Percentiles rank a stretch among this genome's conserved stretches.
These are phyloP conservation scores for Chiua virens DNA, from an alignment of 768 basidiomycete species.

Conservation along the genomic window DNA sequence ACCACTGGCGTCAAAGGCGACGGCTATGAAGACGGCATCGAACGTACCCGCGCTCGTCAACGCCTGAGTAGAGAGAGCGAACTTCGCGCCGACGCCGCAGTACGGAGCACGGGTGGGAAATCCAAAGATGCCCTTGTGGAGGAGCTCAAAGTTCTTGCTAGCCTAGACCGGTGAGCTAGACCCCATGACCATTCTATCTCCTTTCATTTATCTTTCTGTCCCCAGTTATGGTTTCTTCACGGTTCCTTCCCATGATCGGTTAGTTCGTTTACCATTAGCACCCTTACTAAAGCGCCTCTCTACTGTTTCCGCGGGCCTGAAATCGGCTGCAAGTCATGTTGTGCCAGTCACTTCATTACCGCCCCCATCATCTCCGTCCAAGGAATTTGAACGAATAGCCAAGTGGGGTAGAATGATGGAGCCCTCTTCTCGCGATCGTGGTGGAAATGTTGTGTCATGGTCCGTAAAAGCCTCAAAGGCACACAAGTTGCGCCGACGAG, in stretches of 20 bases:
- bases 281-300: slow-evolving; percentile 63
- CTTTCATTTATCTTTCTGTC: slow-evolving; percentile 13
- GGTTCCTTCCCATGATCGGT: slow-evolving; percentile 77
- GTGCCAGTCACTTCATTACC: slow-evolving; percentile 49
- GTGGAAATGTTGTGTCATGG: slow-evolving; percentile 80
- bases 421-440: slow-evolving; percentile 64
- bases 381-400: slow-evolving; percentile 73
- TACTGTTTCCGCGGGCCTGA: slow-evolving; percentile 44
- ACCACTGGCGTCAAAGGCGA: slow-evolving; percentile 90
- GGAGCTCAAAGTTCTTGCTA: slow-evolving; percentile 70
- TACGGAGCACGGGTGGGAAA: slow-evolving; percentile 61
- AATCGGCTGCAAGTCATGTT: slow-evolving; percentile 46
- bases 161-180: slow-evolving; percentile 78
- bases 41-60: slow-evolving; percentile 81
- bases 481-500: slow-evolving; percentile 67
- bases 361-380: slow-evolving; percentile 44
- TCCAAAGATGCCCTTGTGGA: slow-evolving; percentile 64
- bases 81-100: slow-evolving; percentile 51
- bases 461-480: slow-evolving; percentile 61
- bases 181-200: background rate
- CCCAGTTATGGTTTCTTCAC: slow-evolving; percentile 90
- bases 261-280: slow-evolving; percentile 65
- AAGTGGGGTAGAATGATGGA: slow-evolving; percentile 95
- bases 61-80: slow-evolving; percentile 58
- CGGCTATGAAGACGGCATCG: slow-evolving; percentile 91